phyloP scores from a whole-genome alignment of 164 flowering plant species.

The Sedum album region DNA sequence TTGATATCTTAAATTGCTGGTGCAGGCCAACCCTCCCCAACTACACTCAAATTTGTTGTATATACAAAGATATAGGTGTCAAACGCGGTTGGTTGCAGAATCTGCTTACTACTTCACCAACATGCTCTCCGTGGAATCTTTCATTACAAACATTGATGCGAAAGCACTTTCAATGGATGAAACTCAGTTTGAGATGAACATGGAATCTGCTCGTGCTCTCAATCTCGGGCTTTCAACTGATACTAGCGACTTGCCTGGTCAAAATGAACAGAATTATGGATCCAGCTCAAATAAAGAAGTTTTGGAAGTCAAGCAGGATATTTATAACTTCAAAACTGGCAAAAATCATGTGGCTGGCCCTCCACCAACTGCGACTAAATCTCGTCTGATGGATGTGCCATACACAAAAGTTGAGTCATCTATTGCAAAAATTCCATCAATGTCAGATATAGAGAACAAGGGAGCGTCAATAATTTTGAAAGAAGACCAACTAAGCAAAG shows the following conservation, averaged over 20 bases:
- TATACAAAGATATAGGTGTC: slow-evolving; percentile 80
- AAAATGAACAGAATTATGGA: slow-evolving; percentile 22
- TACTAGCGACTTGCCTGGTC: slow-evolving; percentile 23
- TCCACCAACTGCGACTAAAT: slow-evolving; percentile 25
- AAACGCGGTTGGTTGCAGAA: slow-evolving; percentile 76
- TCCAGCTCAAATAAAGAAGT: slow-evolving; percentile 20
- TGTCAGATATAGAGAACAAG: slow-evolving; percentile 69
- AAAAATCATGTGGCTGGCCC: slow-evolving; percentile 10
- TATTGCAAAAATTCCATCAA: slow-evolving; percentile 37
- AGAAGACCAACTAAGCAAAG: slow-evolving; percentile 38
- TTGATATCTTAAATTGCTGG: not conserved
- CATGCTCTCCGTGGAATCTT: slow-evolving; percentile 87
- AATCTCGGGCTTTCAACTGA: slow-evolving; percentile 50
- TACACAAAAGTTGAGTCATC: slow-evolving; percentile 18
- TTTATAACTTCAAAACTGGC: slow-evolving; percentile 20
- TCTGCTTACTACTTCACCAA: slow-evolving; percentile 86
- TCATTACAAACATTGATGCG: slow-evolving; percentile 76
- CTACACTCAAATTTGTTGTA: slow-evolving; percentile 83
- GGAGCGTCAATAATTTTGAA: slow-evolving; percentile 66
- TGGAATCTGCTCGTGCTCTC: slow-evolving; percentile 76
- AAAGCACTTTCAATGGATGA: slow-evolving; percentile 88
- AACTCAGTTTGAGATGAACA: slow-evolving; percentile 62
- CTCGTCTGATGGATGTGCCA: slow-evolving; percentile 18
- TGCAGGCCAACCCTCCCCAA: slow-evolving; percentile 98
- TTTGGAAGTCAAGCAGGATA: slow-evolving; percentile 23